Percentiles rank a stretch among this genome's conserved stretches.
Conservation (phyloP, 345 rosid genomes). For the Barbarea vulgaris region DNA sequence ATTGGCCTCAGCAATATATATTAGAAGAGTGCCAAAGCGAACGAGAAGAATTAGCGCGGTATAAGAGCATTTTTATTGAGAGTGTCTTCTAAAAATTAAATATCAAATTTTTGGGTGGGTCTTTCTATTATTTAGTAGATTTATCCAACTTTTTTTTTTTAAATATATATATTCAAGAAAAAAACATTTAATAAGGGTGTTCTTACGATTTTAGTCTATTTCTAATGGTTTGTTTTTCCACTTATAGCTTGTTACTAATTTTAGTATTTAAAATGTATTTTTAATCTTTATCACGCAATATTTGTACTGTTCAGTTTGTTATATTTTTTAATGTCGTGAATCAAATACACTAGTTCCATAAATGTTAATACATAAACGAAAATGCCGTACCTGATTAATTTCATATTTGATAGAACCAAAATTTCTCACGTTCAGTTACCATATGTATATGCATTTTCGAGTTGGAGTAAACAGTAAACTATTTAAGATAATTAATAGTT, state of each 20-base stretch:
- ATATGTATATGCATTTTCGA: neutral
- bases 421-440: neutral
- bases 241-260: neutral
- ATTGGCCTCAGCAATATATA: neutral
- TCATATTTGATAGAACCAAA: neutral
- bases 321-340: neutral
- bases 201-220: neutral
- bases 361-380: neutral
- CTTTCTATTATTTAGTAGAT: no score
- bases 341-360: neutral
- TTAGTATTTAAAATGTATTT: neutral
- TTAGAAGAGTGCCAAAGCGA: neutral
- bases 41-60: neutral
- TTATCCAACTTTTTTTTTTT: no score
- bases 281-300: no score
- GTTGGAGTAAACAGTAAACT: neutral
- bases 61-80: no score
- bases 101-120: no score
- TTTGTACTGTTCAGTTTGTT: neutral
- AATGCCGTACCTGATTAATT: neutral
- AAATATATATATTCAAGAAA: no score
- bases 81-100: no score
- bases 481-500: neutral
- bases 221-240: neutral
- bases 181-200: no score